Evolutionary conservation across 352 stramenopile genomes (phyloP).

Genomic region (Globisporangium nodosum): DNA sequence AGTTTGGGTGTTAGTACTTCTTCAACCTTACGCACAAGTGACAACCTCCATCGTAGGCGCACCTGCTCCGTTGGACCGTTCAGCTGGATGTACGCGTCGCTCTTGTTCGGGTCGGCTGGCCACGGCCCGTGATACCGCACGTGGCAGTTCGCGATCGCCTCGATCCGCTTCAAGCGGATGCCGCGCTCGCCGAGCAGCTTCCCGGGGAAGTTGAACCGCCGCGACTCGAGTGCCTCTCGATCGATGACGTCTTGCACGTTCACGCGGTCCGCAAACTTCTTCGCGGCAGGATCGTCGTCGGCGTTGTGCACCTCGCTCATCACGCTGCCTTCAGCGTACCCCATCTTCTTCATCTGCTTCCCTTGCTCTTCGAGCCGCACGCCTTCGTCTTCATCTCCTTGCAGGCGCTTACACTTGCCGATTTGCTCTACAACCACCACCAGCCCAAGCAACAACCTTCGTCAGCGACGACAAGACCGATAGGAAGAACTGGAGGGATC

Average conservation of each 20-base stretch:
- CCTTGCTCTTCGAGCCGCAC: slow-evolving; percentile 43
- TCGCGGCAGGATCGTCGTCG: slow-evolving; percentile 5
- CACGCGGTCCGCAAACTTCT: slow-evolving; percentile 19
- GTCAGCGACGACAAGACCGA: not conserved
- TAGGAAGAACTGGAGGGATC: not conserved
- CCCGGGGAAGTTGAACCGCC: slow-evolving; percentile 57
- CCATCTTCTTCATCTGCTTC: slow-evolving; percentile 55
- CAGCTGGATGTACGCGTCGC: slow-evolving; percentile 11
- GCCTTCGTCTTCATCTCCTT: slow-evolving; percentile 64
- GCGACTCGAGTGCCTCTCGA: slow-evolving; percentile 31
- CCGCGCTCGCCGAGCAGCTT: slow-evolving; percentile 57
- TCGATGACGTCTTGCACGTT: slow-evolving; percentile 28
- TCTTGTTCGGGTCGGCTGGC: slow-evolving; percentile 5
- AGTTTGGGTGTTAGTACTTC: not conserved
- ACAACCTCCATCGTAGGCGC: not conserved
- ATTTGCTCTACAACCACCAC: slow-evolving; percentile 56
- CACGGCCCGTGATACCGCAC: slow-evolving; percentile 18
- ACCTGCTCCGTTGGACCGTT: slow-evolving; percentile 15
- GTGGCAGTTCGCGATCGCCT: slow-evolving; percentile 28
- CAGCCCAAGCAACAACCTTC: not conserved
- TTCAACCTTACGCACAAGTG: not conserved
- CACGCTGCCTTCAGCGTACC: slow-evolving; percentile 24
- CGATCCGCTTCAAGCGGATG: slow-evolving; percentile 58
- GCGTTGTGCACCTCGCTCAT: slow-evolving; percentile 3
- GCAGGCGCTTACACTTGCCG: slow-evolving; percentile 54